A percentile compares a stretch with the other conserved stretches of the same genome.
Conservation (phyloP, 2,329 filamentous ascomycete genomes). For the Gremmenia infestans region DNA sequence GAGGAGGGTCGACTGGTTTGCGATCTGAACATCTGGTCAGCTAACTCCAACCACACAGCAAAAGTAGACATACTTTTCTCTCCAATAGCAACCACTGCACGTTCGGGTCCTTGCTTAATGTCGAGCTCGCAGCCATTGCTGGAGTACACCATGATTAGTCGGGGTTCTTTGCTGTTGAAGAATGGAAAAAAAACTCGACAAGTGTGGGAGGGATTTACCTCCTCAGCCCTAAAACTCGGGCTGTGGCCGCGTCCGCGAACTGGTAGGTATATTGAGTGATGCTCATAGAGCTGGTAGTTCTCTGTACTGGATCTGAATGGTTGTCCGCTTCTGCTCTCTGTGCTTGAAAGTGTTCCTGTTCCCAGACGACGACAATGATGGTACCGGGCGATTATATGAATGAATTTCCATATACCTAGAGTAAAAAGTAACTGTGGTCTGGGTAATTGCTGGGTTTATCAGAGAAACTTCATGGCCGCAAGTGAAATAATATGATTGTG, state of each 20-base stretch:
- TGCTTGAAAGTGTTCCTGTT: constrained; percentile 3
- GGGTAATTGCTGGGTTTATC: constrained; percentile 5
- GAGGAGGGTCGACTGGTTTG: constrained; percentile 84
- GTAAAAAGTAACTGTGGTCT: constrained; percentile 2
- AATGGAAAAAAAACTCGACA: not conserved
- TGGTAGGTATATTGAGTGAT: constrained; percentile 19
- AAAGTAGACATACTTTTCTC: constrained; percentile 57
- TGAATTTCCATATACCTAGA: constrained; percentile 1
- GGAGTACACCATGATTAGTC: constrained; percentile 18
- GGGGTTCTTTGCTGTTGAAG: constrained; percentile 19
- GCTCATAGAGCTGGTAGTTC: constrained; percentile 16
- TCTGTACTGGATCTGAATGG: constrained; percentile 1
- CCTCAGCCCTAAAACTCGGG: constrained; percentile 19
- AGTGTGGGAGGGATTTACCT: constrained; percentile 16
- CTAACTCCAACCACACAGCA: not conserved
- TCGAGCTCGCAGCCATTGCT: constrained; percentile 52
- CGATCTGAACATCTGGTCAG: constrained; percentile 48
- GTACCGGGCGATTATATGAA: not conserved
- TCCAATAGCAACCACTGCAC: constrained; percentile 63
- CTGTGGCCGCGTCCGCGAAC: constrained; percentile 22
- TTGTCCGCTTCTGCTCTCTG: not conserved
- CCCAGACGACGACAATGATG: not conserved
- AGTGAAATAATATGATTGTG: constrained; percentile 9
- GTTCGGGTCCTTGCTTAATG: constrained; percentile 62
- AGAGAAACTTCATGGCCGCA: constrained; percentile 9